Evolutionary conservation across 2,329 filamentous ascomycete species (phyloP).

Genomic region (Penicillium corylophilum): DNA sequence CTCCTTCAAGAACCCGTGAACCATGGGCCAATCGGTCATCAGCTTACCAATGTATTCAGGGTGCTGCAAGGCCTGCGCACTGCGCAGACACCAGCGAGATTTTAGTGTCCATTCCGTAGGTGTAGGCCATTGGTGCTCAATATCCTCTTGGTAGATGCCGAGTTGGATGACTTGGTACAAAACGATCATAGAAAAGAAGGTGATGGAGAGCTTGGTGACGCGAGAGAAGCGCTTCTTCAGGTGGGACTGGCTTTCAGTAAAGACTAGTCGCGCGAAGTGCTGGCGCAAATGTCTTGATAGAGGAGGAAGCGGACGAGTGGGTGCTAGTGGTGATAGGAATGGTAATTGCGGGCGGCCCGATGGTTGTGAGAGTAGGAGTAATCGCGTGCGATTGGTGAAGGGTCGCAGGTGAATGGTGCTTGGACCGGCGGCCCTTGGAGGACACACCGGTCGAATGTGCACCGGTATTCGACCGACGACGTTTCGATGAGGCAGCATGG

Average conservation of each 20-base stretch:
- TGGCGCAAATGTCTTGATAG: slow-evolving; percentile 55
- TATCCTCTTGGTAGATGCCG: slow-evolving; percentile 68
- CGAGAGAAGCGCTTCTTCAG: slow-evolving; percentile 56
- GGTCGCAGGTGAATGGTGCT: slow-evolving; percentile 40
- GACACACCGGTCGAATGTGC: slow-evolving; percentile 37
- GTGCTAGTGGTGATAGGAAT: slow-evolving; percentile 61
- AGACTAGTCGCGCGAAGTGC: slow-evolving; percentile 68
- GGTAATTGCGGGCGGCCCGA: slow-evolving; percentile 61
- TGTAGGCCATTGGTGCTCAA: slow-evolving; percentile 75
- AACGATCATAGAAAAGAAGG: slow-evolving; percentile 66
- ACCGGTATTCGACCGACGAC: slow-evolving; percentile 42
- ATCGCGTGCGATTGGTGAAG: slow-evolving; percentile 60
- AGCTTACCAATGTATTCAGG: slow-evolving; percentile 54
- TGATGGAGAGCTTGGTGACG: slow-evolving; percentile 67
- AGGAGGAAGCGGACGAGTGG: slow-evolving; percentile 46
- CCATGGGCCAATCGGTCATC: slow-evolving; percentile 67
- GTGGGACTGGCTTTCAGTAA: slow-evolving; percentile 63
- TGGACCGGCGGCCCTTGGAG: slow-evolving; percentile 27
- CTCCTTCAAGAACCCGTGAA: slow-evolving; percentile 60
- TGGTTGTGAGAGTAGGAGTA: slow-evolving; percentile 49
- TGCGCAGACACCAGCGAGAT: slow-evolving; percentile 67
- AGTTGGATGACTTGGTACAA: slow-evolving; percentile 62
- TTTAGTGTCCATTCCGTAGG: slow-evolving; percentile 77
- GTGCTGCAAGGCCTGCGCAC: slow-evolving; percentile 61
- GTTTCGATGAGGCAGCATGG: slow-evolving; percentile 36